phyloP scores from a whole-genome alignment of 2,329 filamentous ascomycete species.

The Claviceps lovelessii region DNA sequence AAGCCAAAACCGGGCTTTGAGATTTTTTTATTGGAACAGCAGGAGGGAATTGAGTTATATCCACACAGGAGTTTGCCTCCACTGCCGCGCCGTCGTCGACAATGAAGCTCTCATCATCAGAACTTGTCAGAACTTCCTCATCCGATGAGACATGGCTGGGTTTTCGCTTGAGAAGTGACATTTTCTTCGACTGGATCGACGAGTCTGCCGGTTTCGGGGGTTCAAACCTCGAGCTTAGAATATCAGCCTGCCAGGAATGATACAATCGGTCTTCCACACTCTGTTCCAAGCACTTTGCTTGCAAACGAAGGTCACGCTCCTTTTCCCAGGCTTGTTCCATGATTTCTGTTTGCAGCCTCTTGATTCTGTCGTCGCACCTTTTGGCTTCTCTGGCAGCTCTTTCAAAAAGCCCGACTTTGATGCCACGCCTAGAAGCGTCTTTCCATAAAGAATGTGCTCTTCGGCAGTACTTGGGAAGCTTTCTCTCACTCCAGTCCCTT shows the following conservation, averaged over 20 bases:
- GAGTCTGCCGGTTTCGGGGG: conserved; percentile 26
- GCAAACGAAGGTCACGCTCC: conserved; percentile 34
- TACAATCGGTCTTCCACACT: conserved; percentile 49
- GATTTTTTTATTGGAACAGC: not conserved
- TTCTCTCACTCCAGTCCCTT: conserved; percentile 41
- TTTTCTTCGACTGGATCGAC: conserved; percentile 10
- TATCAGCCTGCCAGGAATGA: conserved; percentile 32
- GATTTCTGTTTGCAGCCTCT: conserved; percentile 40
- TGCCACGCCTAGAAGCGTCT: conserved; percentile 31
- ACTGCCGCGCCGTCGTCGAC: conserved; percentile 13
- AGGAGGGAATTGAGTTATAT: not conserved
- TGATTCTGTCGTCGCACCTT: conserved; percentile 35
- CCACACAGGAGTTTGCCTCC: not conserved
- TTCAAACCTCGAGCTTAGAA: conserved; percentile 27
- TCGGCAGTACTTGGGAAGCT: conserved; percentile 37
- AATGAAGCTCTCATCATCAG: conserved; percentile 38
- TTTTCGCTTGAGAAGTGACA: not conserved
- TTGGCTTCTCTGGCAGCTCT: conserved; percentile 27
- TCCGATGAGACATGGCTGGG: conserved; percentile 19
- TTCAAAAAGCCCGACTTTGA: conserved; percentile 24
- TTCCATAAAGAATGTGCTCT: conserved; percentile 51
- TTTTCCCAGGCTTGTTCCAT: conserved; percentile 36
- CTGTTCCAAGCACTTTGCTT: conserved; percentile 46
- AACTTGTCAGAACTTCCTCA: conserved; percentile 33
- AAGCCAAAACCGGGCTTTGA: conserved; percentile 3